phyloP scores from a whole-genome alignment of 2,329 filamentous ascomycete species.

The Epichloe amarillans region DNA sequence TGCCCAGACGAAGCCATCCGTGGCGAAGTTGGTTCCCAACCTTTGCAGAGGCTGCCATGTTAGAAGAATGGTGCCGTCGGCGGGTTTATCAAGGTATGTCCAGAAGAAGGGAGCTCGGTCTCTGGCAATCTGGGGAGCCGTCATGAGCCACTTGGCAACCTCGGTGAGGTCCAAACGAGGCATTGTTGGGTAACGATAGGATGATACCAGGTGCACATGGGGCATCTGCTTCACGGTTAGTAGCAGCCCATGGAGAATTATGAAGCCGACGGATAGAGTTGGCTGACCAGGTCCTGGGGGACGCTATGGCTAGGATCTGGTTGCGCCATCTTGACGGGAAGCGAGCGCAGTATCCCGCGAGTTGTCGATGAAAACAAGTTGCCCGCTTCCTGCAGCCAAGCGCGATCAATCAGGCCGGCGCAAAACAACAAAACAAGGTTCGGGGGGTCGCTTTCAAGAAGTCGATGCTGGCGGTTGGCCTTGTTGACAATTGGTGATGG shows the following conservation, averaged over 20 bases:
- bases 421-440: background rate
- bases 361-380: background rate
- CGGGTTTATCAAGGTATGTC: conserved; percentile 76
- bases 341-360: conserved; percentile 1
- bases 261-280: background rate
- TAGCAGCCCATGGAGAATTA: conserved; percentile 9
- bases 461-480: background rate
- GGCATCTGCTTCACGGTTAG: conserved; percentile 43
- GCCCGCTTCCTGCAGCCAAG: background rate
- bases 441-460: background rate
- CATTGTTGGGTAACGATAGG: conserved; percentile 64
- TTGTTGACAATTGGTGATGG: conserved; percentile 1
- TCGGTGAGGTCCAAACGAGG: conserved; percentile 60
- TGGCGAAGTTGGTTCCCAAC: conserved; percentile 62
- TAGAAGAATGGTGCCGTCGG: conserved; percentile 69
- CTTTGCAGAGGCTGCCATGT: conserved; percentile 76
- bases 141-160: conserved; percentile 70
- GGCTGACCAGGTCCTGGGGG: conserved; percentile 27
- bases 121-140: conserved; percentile 73
- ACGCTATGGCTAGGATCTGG: conserved; percentile 29
- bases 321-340: conserved; percentile 23
- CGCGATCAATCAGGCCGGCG: background rate
- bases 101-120: conserved; percentile 80
- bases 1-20: conserved; percentile 86
- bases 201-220: conserved; percentile 83